Conservation (phyloP, 164 flowering plant species). For the Liquidambar formosana region DNA sequence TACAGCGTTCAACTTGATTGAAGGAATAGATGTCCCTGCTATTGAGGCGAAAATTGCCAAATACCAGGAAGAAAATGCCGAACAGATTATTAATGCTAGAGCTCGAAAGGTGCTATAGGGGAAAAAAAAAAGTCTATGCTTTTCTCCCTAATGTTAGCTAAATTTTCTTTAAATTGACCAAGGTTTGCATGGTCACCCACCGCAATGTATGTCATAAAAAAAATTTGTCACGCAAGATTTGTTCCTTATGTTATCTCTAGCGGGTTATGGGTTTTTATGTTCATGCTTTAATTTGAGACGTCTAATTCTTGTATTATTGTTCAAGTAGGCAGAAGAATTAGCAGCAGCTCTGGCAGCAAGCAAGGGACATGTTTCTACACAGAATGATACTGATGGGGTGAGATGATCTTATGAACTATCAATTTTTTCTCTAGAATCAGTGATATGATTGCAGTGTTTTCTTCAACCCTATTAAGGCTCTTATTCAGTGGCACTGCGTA, state of each 20-base stretch:
- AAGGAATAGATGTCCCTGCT: conserved; percentile 72
- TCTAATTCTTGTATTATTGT: background rate
- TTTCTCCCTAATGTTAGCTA: background rate
- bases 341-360: conserved; percentile 85
- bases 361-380: conserved; percentile 52
- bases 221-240: no score
- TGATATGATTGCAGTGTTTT: no score
- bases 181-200: no score
- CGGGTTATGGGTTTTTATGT: background rate
- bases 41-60: conserved; percentile 76
- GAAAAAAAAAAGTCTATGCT: background rate
- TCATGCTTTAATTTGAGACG: background rate
- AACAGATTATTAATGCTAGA: conserved; percentile 77
- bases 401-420: conserved; percentile 18
- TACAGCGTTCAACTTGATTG: conserved; percentile 62
- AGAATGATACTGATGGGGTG: conserved; percentile 61
- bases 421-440: no score
- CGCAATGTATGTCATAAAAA: no score
- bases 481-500: background rate
- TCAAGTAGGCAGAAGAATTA: conserved; percentile 77
- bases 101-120: conserved; percentile 69
- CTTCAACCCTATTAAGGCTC: no score
- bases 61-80: conserved; percentile 86
- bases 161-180: no score
- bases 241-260: no score